Conservation (phyloP, 2,329 filamentous ascomycete species). For the Colletotrichum melonis region DNA sequence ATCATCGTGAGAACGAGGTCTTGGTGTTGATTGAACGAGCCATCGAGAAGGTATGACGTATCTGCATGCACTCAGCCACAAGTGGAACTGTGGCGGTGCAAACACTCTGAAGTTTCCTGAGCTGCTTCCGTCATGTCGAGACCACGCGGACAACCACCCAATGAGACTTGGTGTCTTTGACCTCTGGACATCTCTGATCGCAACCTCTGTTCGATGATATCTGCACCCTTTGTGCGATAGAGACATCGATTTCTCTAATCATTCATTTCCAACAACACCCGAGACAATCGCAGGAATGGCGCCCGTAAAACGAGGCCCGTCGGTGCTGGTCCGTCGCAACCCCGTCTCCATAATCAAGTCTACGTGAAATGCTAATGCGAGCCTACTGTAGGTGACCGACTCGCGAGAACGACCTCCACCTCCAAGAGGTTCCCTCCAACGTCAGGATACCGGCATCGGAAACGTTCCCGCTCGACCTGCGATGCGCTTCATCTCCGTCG, state of each 20-base stretch:
- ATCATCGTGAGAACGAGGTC: neutral
- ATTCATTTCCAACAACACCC: neutral
- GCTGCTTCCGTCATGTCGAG: conserved; percentile 28
- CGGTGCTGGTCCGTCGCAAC: conserved; percentile 64
- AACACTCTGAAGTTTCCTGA: conserved; percentile 22
- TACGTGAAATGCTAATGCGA: conserved; percentile 28
- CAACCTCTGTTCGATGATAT: conserved; percentile 4
- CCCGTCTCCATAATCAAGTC: conserved; percentile 9
- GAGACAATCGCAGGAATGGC: conserved; percentile 46
- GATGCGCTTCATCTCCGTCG: conserved; percentile 87
- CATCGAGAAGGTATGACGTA: neutral
- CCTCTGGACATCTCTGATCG: neutral
- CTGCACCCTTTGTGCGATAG: conserved; percentile 6
- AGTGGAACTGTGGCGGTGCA: conserved; percentile 25
- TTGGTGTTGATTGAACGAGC: neutral
- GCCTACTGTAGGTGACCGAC: conserved; percentile 48
- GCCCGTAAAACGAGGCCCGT: conserved; percentile 66
- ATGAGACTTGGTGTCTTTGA: conserved; percentile 4
- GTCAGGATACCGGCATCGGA: conserved; percentile 46
- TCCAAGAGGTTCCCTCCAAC: conserved; percentile 46
- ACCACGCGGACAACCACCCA: conserved; percentile 13
- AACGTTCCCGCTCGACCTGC: conserved; percentile 48
- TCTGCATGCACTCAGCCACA: conserved; percentile 13
- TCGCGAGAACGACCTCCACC: conserved; percentile 49
- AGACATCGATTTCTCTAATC: neutral